Evolutionary conservation across 2,329 filamentous ascomycete species (phyloP), one percentile per base, ranked within the genome.

Genomic region (Exophiala spinifera): DNA sequence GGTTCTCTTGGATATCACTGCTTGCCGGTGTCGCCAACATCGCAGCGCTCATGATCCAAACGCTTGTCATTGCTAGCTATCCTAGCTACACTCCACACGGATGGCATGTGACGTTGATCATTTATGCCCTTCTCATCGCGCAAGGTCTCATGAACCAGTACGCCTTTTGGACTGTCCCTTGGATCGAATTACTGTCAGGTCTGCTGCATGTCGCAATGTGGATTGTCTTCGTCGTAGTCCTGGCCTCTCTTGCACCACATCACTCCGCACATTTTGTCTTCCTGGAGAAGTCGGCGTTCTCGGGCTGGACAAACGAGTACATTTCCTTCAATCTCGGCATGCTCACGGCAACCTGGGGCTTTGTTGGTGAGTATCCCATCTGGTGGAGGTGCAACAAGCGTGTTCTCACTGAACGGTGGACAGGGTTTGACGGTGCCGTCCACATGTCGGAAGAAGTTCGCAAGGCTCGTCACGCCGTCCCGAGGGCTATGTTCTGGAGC

Each of bases 81-180:
- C 66, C 68, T 0, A 59, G 61, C 17, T 72, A 72, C 50, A 59
- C 61, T 3, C 51, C 66, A 8, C 53, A 71, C 44, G 53, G 65
- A 28, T 75, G 71, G 70, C 71, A 74, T 51, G 63, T 69, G 5
- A 70, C 69, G 1, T 47, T 75, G 28, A 67, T 75, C 21, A 69
- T 72, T 23, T 66, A 68, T 34, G 71, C 69, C 1, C 64, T 71
- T 53, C 64, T 72, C 5, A 57, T 69, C n/a, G 48, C 66, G 17
- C 58, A 65, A 34, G 64, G 64, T 3, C 49, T 70, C 31, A 55
- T 59, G 43, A 61, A 60, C 33, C 34, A 49, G 43, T 70, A 63
- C 49, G 55, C 65, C 14, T 73, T 73, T 46, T 63, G 68, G 61
- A 56, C 72, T 10, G 69, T 73, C n/a, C 68, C 71, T 0, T 69